Evolutionary conservation across 805 yeast species (phyloP), one percentile per base, ranked within the genome.

Genomic region (Metschnikowia gruessii): DNA sequence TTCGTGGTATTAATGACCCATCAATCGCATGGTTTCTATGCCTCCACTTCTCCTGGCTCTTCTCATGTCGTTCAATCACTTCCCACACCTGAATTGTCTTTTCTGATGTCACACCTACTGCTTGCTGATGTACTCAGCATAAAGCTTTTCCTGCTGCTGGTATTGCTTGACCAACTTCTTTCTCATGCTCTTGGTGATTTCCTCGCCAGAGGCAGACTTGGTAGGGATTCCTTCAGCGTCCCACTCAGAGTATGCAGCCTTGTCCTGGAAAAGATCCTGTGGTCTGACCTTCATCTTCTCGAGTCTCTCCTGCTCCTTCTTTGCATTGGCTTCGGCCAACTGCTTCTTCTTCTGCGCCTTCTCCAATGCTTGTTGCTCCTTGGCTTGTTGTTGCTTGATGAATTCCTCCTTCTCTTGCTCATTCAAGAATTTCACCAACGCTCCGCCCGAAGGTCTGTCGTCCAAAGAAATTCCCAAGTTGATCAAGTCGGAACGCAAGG

Each of bases 201-300:
- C 94, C 55, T 82, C 88, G 11, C 98, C 98, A 9, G 79, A 80
- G 29, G 70, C 75, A 53, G 83, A 87, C 60, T 81, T 82, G 0
- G 82, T 75, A 16, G 99, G 99, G 15, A 94, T 48, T 1, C 99
- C 99, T 30, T 76, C 67, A 21, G 77, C 91, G 62, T 94, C 97
- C 87, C 92, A 94, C 60, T 80, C 86, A 9, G 80, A 65, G 63
- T 80, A 94, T 28, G 67, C 51, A 7, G 61, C 78, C 4, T 60
- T 66, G 45, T 79, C 78, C 57, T 74, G 77, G 70, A 91, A 94
- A 82, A 94, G 68, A 21, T 86, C 91, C 33, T 61, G 49, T 1
- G 98, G 96, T 8, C 81, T 62, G 3, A 82, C 54, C 59, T 80
- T 82, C 51, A 92, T 86, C 66, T 84, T 87, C 43, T 74, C 86